Evolutionary conservation across 495 filamentous ascomycete species (phyloP), one percentile per base, ranked within the genome.

Genomic region (Aspergillus ostianus): DNA sequence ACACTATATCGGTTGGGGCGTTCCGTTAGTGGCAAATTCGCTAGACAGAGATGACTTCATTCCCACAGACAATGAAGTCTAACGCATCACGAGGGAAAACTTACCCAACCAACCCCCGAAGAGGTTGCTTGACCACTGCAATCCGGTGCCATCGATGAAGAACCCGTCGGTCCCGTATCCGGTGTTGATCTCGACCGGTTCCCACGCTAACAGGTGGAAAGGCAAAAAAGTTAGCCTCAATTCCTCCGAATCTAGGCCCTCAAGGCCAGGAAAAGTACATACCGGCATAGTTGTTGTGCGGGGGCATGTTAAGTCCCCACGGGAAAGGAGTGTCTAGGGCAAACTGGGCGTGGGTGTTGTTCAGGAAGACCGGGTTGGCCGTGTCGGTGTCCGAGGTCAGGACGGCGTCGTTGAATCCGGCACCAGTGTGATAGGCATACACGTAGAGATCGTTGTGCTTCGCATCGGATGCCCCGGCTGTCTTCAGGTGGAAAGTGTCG

Each of bases 91-190:
- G n/a, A 5, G 32, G 56, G 57, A 29, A 56, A 53, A 75, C 79
- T 65, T 64, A 84, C 80, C 79, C 20, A 82, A 61, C 81, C 81
- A 84, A 18, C 81, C 80, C n/a, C 69, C 77, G 55, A 82, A 84
- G 29, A 61, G 61, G 13, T 64, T 51, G 18, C 62, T 57, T 36
- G 68, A 74, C 71, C 72, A 80, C 50, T 77, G 60, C 51, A 84
- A 59, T 15, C 67, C 66, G 26, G 64, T 68, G 8, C 62, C 63
- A 27, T 73, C 70, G 55, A 80, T 61, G 48, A 68, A 75, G 66
- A 80, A 82, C 6, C 71, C 79, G 2, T 52, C 54, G 10, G 44
- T 56, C 15, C 76, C 75, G 17, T 60, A 58, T 17, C 74, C 78
- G 12, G 64, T 69, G 20, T 83, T 78, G 63, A 82, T 77, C 29